phyloP scores from a whole-genome alignment of 805 yeast species.

The Blastobotrys robertii region DNA sequence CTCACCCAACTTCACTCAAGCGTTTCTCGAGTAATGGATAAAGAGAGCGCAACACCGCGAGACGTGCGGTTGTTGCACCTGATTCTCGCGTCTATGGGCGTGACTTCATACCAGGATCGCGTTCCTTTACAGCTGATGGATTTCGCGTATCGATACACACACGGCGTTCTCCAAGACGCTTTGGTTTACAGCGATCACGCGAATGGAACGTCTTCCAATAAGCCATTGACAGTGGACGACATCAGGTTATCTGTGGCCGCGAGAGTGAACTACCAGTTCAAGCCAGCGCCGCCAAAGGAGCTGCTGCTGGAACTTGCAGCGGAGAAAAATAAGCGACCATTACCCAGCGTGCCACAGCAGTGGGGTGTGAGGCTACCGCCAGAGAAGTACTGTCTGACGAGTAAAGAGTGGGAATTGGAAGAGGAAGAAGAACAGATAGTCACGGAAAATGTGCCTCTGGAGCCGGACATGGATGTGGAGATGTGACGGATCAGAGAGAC shows the following conservation, averaged over 20 bases:
- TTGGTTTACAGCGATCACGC: conserved; percentile 76
- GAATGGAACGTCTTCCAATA: conserved; percentile 22
- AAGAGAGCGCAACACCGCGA: conserved; percentile 43
- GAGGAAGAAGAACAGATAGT: conserved; percentile 32
- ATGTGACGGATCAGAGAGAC: conserved; percentile 9
- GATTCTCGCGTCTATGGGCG: conserved; percentile 87
- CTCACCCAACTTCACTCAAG: too few relatives aligned
- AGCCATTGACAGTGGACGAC: conserved; percentile 75
- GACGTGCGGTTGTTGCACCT: conserved; percentile 87
- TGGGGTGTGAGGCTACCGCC: conserved; percentile 96
- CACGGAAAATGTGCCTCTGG: conserved; percentile 23
- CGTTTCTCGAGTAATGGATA: not conserved
- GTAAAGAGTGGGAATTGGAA: conserved; percentile 61
- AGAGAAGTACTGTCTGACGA: conserved; percentile 90
- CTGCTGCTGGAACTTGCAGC: conserved; percentile 80
- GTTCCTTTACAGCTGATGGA: conserved; percentile 96
- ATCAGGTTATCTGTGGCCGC: conserved; percentile 88
- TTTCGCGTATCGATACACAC: conserved; percentile 83
- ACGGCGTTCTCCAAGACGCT: conserved; percentile 82
- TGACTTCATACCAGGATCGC: conserved; percentile 86
- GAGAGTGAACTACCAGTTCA: conserved; percentile 89
- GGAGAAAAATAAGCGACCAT: conserved; percentile 78
- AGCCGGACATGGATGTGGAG: conserved; percentile 30
- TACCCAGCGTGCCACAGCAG: conserved; percentile 84
- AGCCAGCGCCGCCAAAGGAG: conserved; percentile 93